These are phyloP conservation scores for Desmodesmus armatus DNA, from an alignment of 139 green algal species.

Conservation along the genomic window DNA sequence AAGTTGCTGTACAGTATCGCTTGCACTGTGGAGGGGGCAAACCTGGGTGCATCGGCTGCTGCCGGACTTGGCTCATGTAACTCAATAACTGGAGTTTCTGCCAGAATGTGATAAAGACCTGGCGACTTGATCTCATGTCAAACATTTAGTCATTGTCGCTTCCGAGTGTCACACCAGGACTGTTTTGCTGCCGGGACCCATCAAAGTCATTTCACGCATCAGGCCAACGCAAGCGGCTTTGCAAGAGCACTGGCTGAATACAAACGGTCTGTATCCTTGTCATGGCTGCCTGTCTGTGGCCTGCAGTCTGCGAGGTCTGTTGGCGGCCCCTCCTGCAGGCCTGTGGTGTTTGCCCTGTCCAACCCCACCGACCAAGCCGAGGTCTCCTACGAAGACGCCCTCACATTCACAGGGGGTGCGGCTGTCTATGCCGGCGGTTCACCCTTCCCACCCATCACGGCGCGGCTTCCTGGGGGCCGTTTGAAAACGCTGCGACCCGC, in stretches of 20 bases:
- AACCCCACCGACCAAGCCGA: constrained; percentile 93
- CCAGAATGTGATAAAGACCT: background rate
- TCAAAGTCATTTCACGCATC: too few relatives aligned
- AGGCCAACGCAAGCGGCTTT: too few relatives aligned
- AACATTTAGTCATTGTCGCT: too few relatives aligned
- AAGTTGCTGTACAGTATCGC: background rate
- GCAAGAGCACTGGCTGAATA: too few relatives aligned
- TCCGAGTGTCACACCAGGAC: too few relatives aligned
- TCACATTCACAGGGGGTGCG: constrained; percentile 60
- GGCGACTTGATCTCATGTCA: background rate
- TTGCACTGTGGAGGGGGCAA: too few relatives aligned
- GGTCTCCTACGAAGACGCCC: constrained; percentile 79
- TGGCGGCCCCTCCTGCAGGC: constrained; percentile 65
- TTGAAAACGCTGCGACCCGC: constrained; percentile 22
- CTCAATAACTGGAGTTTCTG: too few relatives aligned
- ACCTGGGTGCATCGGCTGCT: too few relatives aligned
- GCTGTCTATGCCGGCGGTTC: constrained; percentile 84
- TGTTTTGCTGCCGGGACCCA: too few relatives aligned
- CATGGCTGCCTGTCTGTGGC: background rate
- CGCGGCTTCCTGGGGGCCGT: background rate
- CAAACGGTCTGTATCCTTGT: too few relatives aligned
- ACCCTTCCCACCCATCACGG: constrained; percentile 57
- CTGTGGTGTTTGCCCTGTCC: constrained; percentile 89
- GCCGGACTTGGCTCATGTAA: too few relatives aligned
- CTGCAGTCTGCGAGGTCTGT: background rate